phyloP scores from a whole-genome alignment of 805 yeast genomes.

The Schwanniomyces sp. region DNA sequence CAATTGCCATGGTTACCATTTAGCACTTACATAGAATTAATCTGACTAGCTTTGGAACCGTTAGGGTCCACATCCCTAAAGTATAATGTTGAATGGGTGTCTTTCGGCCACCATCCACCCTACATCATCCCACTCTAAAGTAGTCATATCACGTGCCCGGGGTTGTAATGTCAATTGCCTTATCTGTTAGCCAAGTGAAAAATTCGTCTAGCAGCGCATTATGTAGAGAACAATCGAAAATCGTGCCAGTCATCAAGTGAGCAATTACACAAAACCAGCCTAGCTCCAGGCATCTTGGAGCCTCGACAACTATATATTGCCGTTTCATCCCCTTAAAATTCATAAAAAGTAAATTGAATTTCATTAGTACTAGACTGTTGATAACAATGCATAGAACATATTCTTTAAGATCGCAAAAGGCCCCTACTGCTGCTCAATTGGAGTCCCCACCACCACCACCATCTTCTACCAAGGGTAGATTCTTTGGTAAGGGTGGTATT shows the following conservation, averaged over 20 bases:
- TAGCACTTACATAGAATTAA: no score
- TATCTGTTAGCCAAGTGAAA: neutral
- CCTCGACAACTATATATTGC: conserved; percentile 1
- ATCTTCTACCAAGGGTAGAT: conserved; percentile 82
- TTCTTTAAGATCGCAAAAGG: conserved; percentile 91
- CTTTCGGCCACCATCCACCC: neutral
- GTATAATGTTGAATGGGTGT: neutral
- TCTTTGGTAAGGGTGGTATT: conserved; percentile 81
- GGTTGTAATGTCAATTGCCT: neutral
- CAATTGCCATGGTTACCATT: neutral
- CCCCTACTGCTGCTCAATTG: conserved; percentile 96
- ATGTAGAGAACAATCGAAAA: conserved; percentile 1
- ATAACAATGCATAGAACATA: conserved; percentile 92
- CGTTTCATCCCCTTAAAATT: conserved; percentile 1
- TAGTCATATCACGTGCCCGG: neutral
- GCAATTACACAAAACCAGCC: conserved; percentile 3
- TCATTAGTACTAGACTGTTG: neutral
- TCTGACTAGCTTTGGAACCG: no score
- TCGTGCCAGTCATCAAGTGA: conserved; percentile 5
- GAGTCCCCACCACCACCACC: conserved; percentile 96
- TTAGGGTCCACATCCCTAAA: no score
- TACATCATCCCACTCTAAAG: neutral
- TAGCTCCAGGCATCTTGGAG: neutral
- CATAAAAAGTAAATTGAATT: neutral
- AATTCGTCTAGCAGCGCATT: neutral